A percentile compares a stretch with the other conserved stretches of the same genome.
Evolutionary conservation across 2,329 filamentous ascomycete species (phyloP).

Genomic region (Fusarium abutilonis): DNA sequence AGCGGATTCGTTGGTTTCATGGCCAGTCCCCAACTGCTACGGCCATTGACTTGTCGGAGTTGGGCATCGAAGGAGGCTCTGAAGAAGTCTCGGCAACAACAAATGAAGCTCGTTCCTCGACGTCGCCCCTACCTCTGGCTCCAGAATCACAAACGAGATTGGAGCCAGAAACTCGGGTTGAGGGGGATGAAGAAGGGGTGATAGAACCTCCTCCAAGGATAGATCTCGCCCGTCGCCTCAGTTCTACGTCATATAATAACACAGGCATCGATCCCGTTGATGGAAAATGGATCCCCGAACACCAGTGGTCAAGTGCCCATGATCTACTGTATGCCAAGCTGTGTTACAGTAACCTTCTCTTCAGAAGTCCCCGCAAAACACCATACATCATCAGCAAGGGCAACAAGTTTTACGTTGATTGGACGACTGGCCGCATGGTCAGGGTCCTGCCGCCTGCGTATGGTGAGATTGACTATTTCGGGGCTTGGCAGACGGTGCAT

Average conservation of each 20-base stretch:
- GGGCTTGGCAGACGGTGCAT: conserved; percentile 61
- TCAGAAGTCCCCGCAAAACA: conserved; percentile 66
- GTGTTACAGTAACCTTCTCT: conserved; percentile 67
- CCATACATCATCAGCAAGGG: conserved; percentile 67
- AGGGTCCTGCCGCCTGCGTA: conserved; percentile 65
- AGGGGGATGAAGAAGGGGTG: conserved; percentile 37
- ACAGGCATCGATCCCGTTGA: conserved; percentile 58
- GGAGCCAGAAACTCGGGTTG: conserved; percentile 37
- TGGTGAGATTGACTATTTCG: conserved; percentile 60
- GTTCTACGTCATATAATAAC: conserved; percentile 58
- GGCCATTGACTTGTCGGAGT: conserved; percentile 41
- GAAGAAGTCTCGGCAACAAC: conserved; percentile 38
- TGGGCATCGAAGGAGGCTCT: conserved; percentile 32
- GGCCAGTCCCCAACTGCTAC: conserved; percentile 50
- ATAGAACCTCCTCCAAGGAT: conserved; percentile 44
- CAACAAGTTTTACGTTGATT: conserved; percentile 69
- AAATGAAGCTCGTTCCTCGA: conserved; percentile 31
- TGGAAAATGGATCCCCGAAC: conserved; percentile 66
- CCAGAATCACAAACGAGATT: conserved; percentile 39
- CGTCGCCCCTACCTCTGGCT: conserved; percentile 17
- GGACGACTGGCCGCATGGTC: conserved; percentile 65
- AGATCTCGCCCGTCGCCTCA: conserved; percentile 53
- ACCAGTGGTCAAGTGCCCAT: conserved; percentile 64
- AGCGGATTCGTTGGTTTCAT: conserved; percentile 62
- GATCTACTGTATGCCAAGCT: conserved; percentile 69